Evolutionary conservation across 2,329 filamentous ascomycete genomes (phyloP), one percentile per base, ranked within the genome.

Genomic region (Aspergillus bombycis): DNA sequence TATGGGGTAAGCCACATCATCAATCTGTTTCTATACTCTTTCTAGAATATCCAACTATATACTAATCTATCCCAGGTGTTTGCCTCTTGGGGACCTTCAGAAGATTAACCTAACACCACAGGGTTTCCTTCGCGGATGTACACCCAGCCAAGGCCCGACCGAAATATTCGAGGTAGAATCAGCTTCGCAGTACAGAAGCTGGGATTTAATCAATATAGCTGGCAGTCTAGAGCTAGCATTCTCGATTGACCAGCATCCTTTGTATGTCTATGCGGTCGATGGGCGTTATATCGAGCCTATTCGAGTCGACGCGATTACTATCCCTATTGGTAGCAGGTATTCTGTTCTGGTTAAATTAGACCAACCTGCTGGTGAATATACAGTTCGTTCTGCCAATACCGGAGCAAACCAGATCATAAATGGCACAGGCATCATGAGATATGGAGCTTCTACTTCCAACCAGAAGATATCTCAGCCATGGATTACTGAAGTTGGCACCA

Each of bases 391-490:
- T 46, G 82, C 83, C 30, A 82, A 84, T 19, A 75, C 77, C 16
- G 79, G 77, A 34, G 73, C 80, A 2, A 81, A 83, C 12, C 88
- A 90, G 70, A 80, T 88, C 60, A 79, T 89, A 34, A 79, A 80
- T 16, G 86, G 83, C 1, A 79, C 81, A 21, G 86, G 84, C 1
- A 76, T 81, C 10, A 73, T 90, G 45, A 77, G 78, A 0, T 83
- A 84, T 65, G 70, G 72, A 26, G 57, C 64, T 10, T 45, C 65
- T 1, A 57, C 66, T 36, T 58, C 66, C 2, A 62, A 62, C 10
- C 59, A 58, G 34, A 32, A 43, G 12, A 19, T 65, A 4, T 79
- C 80, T 0, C 69, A 72, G 2, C 75, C 84, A 0, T 85, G 78
- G 68, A 84, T 88, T 64, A 81, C 82, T 67, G 79, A 84, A 43